Conservation (phyloP, 805 yeast species). For the Saturnispora quitensis region DNA sequence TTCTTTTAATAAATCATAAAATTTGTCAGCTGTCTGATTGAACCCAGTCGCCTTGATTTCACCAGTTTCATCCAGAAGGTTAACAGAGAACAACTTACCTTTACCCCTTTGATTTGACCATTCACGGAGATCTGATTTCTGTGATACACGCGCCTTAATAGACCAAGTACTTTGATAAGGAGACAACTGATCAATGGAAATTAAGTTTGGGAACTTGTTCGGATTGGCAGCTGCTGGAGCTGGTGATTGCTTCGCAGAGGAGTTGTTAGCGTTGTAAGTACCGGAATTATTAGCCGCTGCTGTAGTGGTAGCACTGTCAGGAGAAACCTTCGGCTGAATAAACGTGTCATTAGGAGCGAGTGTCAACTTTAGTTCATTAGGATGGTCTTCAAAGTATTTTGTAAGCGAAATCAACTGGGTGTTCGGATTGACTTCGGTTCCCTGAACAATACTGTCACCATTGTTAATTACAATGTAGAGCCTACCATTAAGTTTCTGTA, state of each 20-base stretch:
- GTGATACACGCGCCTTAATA: constrained; percentile 84
- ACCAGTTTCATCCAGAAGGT: constrained; percentile 87
- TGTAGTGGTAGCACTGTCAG: background rate
- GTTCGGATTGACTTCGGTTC: constrained; percentile 21
- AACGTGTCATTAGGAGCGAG: background rate
- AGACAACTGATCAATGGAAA: constrained; percentile 78
- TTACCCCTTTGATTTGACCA: constrained; percentile 84
- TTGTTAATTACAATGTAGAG: constrained; percentile 22
- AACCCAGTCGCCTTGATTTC: constrained; percentile 95
- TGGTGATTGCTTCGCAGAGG: background rate
- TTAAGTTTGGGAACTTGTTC: constrained; percentile 32
- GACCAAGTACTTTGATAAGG: constrained; percentile 91
- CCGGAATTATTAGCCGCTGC: background rate
- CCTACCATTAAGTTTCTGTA: constrained; percentile 22
- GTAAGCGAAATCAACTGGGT: constrained; percentile 31
- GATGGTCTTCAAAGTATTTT: constrained; percentile 49
- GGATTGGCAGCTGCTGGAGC: constrained; percentile 9
- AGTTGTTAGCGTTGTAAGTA: background rate
- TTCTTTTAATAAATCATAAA: constrained; percentile 68
- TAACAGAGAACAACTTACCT: constrained; percentile 83
- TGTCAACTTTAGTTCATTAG: constrained; percentile 25
- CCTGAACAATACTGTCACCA: constrained; percentile 27
- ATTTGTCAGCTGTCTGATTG: constrained; percentile 75
- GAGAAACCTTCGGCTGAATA: background rate
- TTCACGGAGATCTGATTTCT: constrained; percentile 77